These are phyloP conservation scores for Leishmania arabica DNA, from an alignment of 208 protist species.

Conservation along the genomic window DNA sequence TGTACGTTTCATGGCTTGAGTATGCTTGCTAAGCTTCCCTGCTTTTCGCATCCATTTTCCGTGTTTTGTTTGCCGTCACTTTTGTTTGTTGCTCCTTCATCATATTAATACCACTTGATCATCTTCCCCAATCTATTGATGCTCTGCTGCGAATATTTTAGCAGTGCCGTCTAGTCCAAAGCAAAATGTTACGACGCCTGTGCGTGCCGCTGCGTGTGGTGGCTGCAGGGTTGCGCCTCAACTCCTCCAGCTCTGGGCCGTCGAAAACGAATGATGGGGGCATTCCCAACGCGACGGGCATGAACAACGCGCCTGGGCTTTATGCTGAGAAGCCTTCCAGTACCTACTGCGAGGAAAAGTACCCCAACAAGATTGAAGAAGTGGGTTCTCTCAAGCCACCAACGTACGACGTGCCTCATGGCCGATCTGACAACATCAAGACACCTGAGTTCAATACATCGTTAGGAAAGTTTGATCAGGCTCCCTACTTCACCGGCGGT, in stretches of 20 bases:
- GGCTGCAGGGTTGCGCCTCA: constrained; percentile 15
- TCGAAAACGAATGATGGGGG: constrained; percentile 11
- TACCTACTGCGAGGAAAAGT: constrained; percentile 76
- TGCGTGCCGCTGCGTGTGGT: constrained; percentile 13
- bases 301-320: constrained; percentile 63
- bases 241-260: not conserved
- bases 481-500: constrained; percentile 79
- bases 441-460: constrained; percentile 77
- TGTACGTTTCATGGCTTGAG: not conserved
- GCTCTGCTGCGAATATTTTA: not conserved
- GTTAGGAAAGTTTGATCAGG: constrained; percentile 83
- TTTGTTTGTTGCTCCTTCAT: not conserved
- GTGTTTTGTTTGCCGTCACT: not conserved
- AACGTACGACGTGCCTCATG: constrained; percentile 44
- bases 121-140: not conserved
- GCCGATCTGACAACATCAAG: constrained; percentile 78
- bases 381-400: constrained; percentile 38
- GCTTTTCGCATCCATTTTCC: not conserved
- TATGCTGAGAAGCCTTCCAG: constrained; percentile 44
- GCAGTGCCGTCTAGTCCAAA: not conserved
- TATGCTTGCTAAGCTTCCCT: not conserved
- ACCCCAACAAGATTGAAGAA: constrained; percentile 43
- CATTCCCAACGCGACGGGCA: constrained; percentile 47
- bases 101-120: not conserved
- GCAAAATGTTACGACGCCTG: constrained; percentile 19